Conservation (phyloP, 139 green algal species). For the Picochlorum sp. region DNA sequence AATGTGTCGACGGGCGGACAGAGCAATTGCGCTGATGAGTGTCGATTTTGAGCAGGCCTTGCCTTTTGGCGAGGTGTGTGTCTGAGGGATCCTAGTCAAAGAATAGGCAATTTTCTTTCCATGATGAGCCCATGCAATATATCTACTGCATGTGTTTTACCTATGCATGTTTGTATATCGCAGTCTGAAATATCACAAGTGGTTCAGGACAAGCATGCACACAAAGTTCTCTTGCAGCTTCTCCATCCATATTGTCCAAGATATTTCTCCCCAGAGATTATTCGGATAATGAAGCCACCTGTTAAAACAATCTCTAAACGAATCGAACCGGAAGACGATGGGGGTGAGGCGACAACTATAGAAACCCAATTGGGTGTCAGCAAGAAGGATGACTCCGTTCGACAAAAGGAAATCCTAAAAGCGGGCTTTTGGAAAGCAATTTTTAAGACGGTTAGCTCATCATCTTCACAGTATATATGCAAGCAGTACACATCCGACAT, state of each 20-base stretch:
- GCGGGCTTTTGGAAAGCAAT: constrained; percentile 42
- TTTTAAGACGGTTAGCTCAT: constrained; percentile 15
- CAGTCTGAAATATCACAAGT: constrained; percentile 52
- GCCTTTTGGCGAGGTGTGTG: constrained; percentile 23
- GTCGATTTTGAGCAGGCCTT: constrained; percentile 40
- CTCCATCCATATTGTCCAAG: constrained; percentile 49
- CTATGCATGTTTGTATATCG: constrained; percentile 1
- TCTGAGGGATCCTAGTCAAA: constrained; percentile 29
- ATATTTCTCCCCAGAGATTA: constrained; percentile 52
- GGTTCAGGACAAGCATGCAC: constrained; percentile 34
- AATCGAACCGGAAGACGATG: constrained; percentile 9
- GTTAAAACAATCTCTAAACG: constrained; percentile 16
- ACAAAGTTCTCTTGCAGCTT: constrained; percentile 61
- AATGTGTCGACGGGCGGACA: constrained; percentile 69
- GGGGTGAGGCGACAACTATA: background rate
- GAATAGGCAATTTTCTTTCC: background rate
- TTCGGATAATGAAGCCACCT: constrained; percentile 44
- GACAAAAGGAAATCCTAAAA: constrained; percentile 61
- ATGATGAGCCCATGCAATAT: background rate
- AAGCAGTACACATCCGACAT: constrained; percentile 41
- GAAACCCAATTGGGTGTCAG: constrained; percentile 46
- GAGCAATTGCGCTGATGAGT: constrained; percentile 53
- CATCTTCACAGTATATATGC: constrained; percentile 35
- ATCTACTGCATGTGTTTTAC: background rate
- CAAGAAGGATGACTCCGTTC: constrained; percentile 58